These are phyloP conservation scores for Microbotryum saponariae DNA, from an alignment of 1,284 basidiomycete species.

Conservation along the genomic window DNA sequence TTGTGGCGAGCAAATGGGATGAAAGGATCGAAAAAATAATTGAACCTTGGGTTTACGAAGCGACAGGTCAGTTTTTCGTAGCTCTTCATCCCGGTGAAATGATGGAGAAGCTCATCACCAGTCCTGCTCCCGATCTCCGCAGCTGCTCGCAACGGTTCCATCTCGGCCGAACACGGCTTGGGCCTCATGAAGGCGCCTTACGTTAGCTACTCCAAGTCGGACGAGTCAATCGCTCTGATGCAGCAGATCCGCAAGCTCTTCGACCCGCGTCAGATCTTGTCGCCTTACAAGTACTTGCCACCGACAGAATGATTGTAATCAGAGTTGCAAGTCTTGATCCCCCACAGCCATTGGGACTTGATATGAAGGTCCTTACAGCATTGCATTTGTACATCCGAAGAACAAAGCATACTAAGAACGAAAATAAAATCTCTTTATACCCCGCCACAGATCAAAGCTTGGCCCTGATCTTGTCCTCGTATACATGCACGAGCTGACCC, in stretches of 20 bases:
- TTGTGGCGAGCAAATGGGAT: slow-evolving; percentile 76
- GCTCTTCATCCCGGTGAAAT: slow-evolving; percentile 44
- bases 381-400: not conserved
- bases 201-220: slow-evolving; percentile 78
- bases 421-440: no score
- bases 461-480: slow-evolving; percentile 5
- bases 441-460: not conserved
- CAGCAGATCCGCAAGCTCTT: slow-evolving; percentile 81
- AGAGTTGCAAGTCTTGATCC: not conserved
- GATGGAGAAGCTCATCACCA: not conserved
- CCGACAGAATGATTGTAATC: not conserved
- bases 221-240: slow-evolving; percentile 78
- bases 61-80: slow-evolving; percentile 52
- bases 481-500: slow-evolving; percentile 22
- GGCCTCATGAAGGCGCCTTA: slow-evolving; percentile 91
- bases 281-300: slow-evolving; percentile 50
- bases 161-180: slow-evolving; percentile 95
- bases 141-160: slow-evolving; percentile 55
- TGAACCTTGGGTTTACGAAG: slow-evolving; percentile 93
- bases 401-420: no score
- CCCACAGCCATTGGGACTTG: not conserved
- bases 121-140: not conserved
- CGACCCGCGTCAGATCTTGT: slow-evolving; percentile 86
- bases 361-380: not conserved
- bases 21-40: slow-evolving; percentile 76